Evolutionary conservation across 2,329 filamentous ascomycete genomes (phyloP).

Genomic region (Neospermospora avenae): DNA sequence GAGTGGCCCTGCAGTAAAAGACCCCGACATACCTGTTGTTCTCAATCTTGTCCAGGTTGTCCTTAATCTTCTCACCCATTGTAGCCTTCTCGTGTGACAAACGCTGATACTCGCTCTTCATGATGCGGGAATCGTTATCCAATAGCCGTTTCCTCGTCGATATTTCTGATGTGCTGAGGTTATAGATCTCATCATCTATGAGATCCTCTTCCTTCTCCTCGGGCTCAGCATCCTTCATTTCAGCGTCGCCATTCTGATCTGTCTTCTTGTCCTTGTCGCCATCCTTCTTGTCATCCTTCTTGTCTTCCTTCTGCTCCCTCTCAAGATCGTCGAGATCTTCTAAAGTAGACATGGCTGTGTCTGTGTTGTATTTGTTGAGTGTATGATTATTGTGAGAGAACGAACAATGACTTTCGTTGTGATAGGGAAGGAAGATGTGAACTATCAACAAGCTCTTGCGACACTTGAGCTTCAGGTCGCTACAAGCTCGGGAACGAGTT

Average conservation of each 20-base stretch:
- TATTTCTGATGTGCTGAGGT: conserved; percentile 91
- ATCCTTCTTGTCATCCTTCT: conserved; percentile 55
- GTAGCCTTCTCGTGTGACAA: conserved; percentile 91
- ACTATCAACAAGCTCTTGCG: conserved; percentile 8
- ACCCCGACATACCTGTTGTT: conserved; percentile 76
- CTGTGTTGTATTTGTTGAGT: not conserved
- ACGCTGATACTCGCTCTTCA: conserved; percentile 95
- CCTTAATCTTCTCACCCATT: conserved; percentile 99
- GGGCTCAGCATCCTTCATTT: conserved; percentile 82
- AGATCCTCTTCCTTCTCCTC: conserved; percentile 72
- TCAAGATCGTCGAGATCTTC: conserved; percentile 76
- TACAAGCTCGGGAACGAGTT: conserved; percentile 10
- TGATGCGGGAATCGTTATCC: conserved; percentile 97
- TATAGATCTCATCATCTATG: conserved; percentile 89
- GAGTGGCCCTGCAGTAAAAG: not conserved
- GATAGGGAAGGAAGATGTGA: conserved; percentile 14
- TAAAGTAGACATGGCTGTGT: conserved; percentile 63
- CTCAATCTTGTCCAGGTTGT: conserved; percentile 97
- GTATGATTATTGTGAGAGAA: not conserved
- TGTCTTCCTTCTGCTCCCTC: conserved; percentile 64
- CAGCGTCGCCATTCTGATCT: conserved; percentile 68
- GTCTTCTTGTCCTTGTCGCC: conserved; percentile 53
- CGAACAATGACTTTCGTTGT: conserved; percentile 7
- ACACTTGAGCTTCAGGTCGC: conserved; percentile 9
- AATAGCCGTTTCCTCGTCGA: conserved; percentile 84